Conservation (phyloP, 1,139 yeast species). For the Debaryomycetaceae sp. region DNA sequence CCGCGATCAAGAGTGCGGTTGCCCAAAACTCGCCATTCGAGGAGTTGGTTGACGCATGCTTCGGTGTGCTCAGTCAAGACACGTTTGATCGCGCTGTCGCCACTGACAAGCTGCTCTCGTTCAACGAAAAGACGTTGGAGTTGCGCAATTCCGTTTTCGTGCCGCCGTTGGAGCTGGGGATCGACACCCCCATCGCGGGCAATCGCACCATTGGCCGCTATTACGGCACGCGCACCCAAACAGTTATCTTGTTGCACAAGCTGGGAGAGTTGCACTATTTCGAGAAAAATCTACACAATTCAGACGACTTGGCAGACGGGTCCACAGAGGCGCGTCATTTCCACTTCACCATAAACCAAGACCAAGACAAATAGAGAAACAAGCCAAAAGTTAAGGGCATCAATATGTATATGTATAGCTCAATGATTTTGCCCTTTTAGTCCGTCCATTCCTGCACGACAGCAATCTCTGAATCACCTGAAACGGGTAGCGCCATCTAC, state of each 20-base stretch:
- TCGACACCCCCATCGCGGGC: conserved; percentile 9
- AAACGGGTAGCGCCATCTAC: no score
- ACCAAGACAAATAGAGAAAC: conserved; percentile 1
- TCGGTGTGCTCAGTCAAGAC: conserved; percentile 49
- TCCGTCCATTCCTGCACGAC: no score
- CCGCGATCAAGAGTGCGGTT: conserved; percentile 29
- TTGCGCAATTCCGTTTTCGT: conserved; percentile 64
- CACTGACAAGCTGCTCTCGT: conserved; percentile 16
- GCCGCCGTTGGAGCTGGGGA: conserved; percentile 49
- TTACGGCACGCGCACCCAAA: conserved; percentile 91
- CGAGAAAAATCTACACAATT: conserved; percentile 32
- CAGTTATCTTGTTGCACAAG: conserved; percentile 60
- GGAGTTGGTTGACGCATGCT: conserved; percentile 45
- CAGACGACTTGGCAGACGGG: conserved; percentile 17
- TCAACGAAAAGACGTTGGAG: conserved; percentile 32
- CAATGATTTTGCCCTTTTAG: no score
- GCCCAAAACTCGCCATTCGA: conserved; percentile 27
- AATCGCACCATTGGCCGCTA: conserved; percentile 36
- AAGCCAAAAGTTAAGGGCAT: no score
- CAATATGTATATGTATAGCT: no score
- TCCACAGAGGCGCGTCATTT: conserved; percentile 11
- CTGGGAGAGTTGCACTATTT: conserved; percentile 39
- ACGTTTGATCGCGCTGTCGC: conserved; percentile 30
- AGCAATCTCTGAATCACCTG: no score
- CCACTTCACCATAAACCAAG: conserved; percentile 10